These are phyloP conservation scores for Ustilago hordei DNA, from an alignment of 1,284 basidiomycete genomes.

Conservation along the genomic window DNA sequence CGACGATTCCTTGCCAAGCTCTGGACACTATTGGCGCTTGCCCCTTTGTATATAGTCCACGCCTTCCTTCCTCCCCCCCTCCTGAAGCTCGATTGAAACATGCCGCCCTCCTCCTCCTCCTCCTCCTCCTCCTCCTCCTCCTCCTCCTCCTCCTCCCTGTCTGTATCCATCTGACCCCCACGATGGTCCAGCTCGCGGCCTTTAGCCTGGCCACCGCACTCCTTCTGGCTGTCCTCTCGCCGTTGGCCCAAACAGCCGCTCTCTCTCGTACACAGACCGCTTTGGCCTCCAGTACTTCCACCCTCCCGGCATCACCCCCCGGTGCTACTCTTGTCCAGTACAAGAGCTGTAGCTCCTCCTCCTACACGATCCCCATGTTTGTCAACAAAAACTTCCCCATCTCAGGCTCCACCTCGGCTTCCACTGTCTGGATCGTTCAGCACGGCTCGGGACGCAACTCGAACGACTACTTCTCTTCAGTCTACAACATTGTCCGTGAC, in stretches of 20 bases:
- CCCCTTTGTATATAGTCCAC: neutral
- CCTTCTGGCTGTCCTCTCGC: conserved; percentile 14
- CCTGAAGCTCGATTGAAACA: neutral
- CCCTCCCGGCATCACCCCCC: conserved; percentile 15
- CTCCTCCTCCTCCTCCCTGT: neutral
- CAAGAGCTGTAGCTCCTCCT: conserved; percentile 18
- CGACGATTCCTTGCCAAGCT: neutral
- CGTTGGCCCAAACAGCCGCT: conserved; percentile 3
- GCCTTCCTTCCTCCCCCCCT: neutral
- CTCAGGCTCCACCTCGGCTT: conserved; percentile 11
- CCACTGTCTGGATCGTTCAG: conserved; percentile 49
- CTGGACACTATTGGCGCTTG: neutral
- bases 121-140: neutral
- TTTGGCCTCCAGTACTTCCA: neutral
- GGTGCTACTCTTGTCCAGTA: conserved; percentile 36
- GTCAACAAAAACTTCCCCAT: conserved; percentile 47
- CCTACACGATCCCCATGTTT: conserved; percentile 40
- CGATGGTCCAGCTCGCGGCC: conserved; percentile 19
- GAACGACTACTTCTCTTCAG: conserved; percentile 44
- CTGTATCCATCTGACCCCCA: neutral
- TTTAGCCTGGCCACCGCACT: conserved; percentile 17
- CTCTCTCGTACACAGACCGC: neutral
- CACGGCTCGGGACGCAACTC: conserved; percentile 49
- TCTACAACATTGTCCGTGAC: conserved; percentile 43
- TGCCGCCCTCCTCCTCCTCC: neutral